Evolutionary conservation across 2,329 filamentous ascomycete species (phyloP).

Genomic region (Botrytis hyacinthi): DNA sequence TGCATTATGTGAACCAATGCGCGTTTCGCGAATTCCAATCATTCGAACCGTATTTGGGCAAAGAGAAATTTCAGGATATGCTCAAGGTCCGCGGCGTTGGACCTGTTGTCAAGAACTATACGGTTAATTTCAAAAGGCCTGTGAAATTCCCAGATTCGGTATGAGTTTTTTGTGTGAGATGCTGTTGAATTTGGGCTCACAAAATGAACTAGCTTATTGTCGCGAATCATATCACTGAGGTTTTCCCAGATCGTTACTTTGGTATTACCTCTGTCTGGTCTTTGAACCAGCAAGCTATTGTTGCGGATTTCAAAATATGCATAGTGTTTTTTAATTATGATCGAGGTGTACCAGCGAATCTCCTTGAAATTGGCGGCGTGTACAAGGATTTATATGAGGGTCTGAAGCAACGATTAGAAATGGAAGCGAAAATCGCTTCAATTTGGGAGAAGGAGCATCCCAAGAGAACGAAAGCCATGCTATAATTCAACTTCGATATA

Average conservation of each 20-base stretch:
- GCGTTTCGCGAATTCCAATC: slow-evolving; percentile 6
- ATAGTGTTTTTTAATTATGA: slow-evolving; percentile 9
- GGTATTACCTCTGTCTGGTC: slow-evolving; percentile 1
- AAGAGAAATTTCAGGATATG: slow-evolving; percentile 17
- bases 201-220: background rate
- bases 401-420: background rate
- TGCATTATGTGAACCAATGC: slow-evolving; percentile 14
- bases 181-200: background rate
- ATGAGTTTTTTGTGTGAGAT: background rate
- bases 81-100: background rate
- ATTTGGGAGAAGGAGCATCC: slow-evolving; percentile 10
- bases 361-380: background rate
- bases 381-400: slow-evolving; percentile 13
- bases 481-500: background rate
- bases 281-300: slow-evolving; percentile 6
- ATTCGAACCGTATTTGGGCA: slow-evolving; percentile 7
- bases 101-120: background rate
- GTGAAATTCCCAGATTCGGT: slow-evolving; percentile 10
- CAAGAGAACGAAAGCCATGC: background rate
- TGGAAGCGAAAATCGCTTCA: background rate
- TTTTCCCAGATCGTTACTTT: slow-evolving; percentile 11
- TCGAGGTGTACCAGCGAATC: slow-evolving; percentile 1
- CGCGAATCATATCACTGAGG: slow-evolving; percentile 11
- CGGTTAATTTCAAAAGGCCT: slow-evolving; percentile 1
- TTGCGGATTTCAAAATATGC: background rate